Evolutionary conservation across 192 early-diverging fungal species (phyloP), one percentile per base, ranked within the genome.

Genomic region (Backusella circina): DNA sequence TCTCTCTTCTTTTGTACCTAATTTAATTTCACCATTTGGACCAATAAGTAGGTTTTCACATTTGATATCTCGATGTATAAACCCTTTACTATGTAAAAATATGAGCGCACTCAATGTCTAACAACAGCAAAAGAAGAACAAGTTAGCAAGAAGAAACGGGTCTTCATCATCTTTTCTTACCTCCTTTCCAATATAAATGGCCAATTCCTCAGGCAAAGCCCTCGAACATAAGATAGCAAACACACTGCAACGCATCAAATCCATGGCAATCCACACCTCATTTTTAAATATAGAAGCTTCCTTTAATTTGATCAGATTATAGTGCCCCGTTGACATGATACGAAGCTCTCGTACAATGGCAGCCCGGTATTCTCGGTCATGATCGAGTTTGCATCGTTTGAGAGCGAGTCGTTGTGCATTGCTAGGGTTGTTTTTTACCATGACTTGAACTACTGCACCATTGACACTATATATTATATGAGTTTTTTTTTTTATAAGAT

Each of bases 41-140:
- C 80, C 74, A 33, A 82, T 68, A n/a, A 82, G 50, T n/a, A 82
- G 39, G 44, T 82, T 82, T 68, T 82, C 80, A 37, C 80, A 82
- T 47, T 82, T 82, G 18, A 82, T 70, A 65, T 82, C 80, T 30
- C 80, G 73, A 75, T 82, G 80, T 5, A 82, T 78, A 31, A 77
- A 78, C 3, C 76, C 75, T 67, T 76, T 74, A 51, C 36, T 72
- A 39, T 82, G 80, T 28, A 82, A 71, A 65, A 75, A 82, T 33
- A 68, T 64, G 6, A 82, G 37, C 0, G 72, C 80, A 50, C 78
- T 71, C n/a, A 82, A 57, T 32, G 72, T 61, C 79, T 80, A 61
- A 66, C 12, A 30, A 36, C 15, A 30, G 12, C 35, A 50, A 66
- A 38, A 66, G 13, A 61, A 44, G n/a, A 28, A 57, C 30, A 70